Conservation (phyloP, 768 basidiomycete species). For the Stropharia rugosoannulata region DNA sequence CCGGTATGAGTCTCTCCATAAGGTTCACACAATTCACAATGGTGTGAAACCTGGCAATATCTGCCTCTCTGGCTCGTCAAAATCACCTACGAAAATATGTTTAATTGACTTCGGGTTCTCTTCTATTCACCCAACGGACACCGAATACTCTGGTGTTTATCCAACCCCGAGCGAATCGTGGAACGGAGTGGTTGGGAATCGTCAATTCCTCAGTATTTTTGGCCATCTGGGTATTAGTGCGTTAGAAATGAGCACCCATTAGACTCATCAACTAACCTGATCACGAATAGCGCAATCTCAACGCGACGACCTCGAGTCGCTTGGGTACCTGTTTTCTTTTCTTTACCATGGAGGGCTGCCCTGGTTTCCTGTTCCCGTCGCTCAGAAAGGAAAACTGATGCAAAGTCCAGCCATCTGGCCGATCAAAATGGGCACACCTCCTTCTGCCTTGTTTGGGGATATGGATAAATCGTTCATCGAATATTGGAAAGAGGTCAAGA, state of each 20-base stretch:
- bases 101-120: constrained; percentile 31
- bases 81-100: constrained; percentile 8
- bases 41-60: constrained; percentile 33
- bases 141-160: constrained; percentile 5
- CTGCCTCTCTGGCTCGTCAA: constrained; percentile 15
- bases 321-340: constrained; percentile 33
- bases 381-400: neutral
- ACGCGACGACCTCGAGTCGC: constrained; percentile 34
- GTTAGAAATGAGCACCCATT: neutral
- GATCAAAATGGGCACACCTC: constrained; percentile 26
- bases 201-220: constrained; percentile 28
- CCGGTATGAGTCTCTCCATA: constrained; percentile 24
- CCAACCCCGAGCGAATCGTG: constrained; percentile 8
- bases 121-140: constrained; percentile 8
- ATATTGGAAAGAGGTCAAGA: constrained; percentile 29
- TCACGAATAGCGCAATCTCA: constrained; percentile 27
- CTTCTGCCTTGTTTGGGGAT: constrained; percentile 21
- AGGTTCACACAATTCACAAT: constrained; percentile 26
- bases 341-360: constrained; percentile 29
- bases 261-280: neutral
- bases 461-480: constrained; percentile 27
- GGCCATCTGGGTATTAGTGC: constrained; percentile 31
- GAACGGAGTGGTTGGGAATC: constrained; percentile 21
- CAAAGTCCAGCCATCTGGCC: constrained; percentile 16
- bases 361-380: constrained; percentile 18